Percentiles rank a stretch among this genome's conserved stretches.
Conservation (phyloP, 106 monocot genomes). For the Phalaenopsis aphrodite region DNA sequence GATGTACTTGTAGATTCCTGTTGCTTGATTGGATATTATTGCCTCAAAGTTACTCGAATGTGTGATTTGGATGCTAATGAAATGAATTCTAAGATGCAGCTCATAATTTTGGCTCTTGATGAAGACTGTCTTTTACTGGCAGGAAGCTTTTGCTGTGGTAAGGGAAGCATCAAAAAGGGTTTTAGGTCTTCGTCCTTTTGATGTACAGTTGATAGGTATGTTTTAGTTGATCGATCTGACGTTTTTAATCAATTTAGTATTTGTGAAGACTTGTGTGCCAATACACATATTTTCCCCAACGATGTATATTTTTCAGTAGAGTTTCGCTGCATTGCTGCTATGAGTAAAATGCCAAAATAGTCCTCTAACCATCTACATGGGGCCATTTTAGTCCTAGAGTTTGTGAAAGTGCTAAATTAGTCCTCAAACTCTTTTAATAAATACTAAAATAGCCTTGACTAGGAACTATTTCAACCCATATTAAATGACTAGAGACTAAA, state of each 20-base stretch:
- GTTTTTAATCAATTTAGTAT: background rate
- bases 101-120: background rate
- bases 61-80: background rate
- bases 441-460: too few relatives aligned
- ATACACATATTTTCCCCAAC: background rate
- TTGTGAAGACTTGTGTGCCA: background rate
- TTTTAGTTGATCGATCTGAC: background rate
- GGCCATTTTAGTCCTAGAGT: too few relatives aligned
- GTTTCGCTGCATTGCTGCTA: background rate
- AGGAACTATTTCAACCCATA: too few relatives aligned
- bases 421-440: too few relatives aligned
- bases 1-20: too few relatives aligned
- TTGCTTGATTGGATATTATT: too few relatives aligned
- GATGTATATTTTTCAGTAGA: background rate
- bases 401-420: too few relatives aligned
- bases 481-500: too few relatives aligned
- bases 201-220: conserved; percentile 90
- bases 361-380: too few relatives aligned
- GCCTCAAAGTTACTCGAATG: too few relatives aligned
- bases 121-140: conserved; percentile 7
- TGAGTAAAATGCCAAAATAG: too few relatives aligned
- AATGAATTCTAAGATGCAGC: background rate
- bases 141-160: conserved; percentile 97
- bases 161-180: conserved; percentile 96
- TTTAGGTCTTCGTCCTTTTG: conserved; percentile 92